phyloP scores from a whole-genome alignment of 495 filamentous ascomycete species.

The Xylaria palmicola region DNA sequence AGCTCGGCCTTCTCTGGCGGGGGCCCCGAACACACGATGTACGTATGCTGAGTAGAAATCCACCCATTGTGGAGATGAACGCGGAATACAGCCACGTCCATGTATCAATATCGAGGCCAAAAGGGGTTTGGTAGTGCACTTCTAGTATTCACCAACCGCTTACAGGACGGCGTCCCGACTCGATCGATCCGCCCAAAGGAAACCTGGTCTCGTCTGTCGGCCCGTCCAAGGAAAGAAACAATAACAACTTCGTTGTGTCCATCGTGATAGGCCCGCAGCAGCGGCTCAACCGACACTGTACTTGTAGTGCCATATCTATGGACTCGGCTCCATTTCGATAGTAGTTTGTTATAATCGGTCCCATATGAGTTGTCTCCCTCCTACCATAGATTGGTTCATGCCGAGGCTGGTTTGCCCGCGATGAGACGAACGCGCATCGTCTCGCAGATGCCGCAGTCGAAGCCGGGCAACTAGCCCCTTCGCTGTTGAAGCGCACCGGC shows the following conservation, averaged over 20 bases:
- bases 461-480: conserved; percentile 20
- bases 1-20: background rate
- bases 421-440: background rate
- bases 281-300: no score
- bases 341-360: background rate
- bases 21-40: background rate
- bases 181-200: no score
- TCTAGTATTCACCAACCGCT: background rate
- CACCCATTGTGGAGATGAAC: background rate
- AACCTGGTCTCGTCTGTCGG: no score
- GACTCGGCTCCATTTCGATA: background rate
- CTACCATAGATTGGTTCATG: background rate
- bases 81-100: background rate
- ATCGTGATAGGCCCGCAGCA: no score
- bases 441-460: conserved; percentile 14
- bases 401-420: background rate
- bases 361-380: background rate
- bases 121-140: background rate
- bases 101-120: background rate
- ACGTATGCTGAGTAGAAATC: background rate
- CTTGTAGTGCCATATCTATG: background rate
- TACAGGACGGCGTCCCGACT: background rate
- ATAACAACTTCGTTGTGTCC: no score
- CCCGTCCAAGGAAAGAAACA: no score
- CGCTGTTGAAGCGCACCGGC: conserved; percentile 21